Evolutionary conservation across 495 filamentous ascomycete species (phyloP).

Genomic region (Aspergillus egyptiacus): DNA sequence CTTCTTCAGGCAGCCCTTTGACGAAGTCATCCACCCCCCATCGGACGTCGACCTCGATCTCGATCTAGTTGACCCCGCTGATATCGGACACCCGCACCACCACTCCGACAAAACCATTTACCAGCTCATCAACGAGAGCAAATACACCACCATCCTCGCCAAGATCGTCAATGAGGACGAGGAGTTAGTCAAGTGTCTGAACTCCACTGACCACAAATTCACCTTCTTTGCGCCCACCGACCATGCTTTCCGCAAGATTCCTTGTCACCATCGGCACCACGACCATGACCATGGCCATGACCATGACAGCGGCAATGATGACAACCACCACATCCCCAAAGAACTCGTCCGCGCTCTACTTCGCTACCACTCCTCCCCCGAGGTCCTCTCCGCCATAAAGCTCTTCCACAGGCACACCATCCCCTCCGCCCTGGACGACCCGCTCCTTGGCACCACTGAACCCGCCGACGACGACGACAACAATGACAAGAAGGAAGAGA

Average conservation of each 20-base stretch:
- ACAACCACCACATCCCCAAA: slow-evolving; percentile 44
- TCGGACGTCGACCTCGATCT: not conserved
- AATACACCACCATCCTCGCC: slow-evolving; percentile 69
- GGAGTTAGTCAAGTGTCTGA: slow-evolving; percentile 63
- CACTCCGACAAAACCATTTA: slow-evolving; percentile 66
- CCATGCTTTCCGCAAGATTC: slow-evolving; percentile 64
- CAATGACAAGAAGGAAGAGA: too few species aligned
- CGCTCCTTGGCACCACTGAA: slow-evolving; percentile 40
- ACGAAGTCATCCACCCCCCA: slow-evolving; percentile 7
- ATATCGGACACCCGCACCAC: slow-evolving; percentile 13
- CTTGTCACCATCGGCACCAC: slow-evolving; percentile 15
- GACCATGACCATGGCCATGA: not conserved
- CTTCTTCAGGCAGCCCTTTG: slow-evolving; percentile 4
- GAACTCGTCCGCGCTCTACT: slow-evolving; percentile 60
- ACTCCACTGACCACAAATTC: slow-evolving; percentile 61
- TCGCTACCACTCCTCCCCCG: slow-evolving; percentile 63
- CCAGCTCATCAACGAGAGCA: slow-evolving; percentile 64
- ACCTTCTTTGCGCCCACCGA: slow-evolving; percentile 80
- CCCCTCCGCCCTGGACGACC: slow-evolving; percentile 55
- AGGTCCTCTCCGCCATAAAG: slow-evolving; percentile 53
- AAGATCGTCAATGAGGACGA: slow-evolving; percentile 63
- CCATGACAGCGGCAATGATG: not conserved
- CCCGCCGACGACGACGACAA: not conserved
- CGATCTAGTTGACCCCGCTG: not conserved
- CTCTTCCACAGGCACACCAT: slow-evolving; percentile 61